phyloP scores from a whole-genome alignment of 2,329 filamentous ascomycete species.

The Chrysosphaeria jannelii region DNA sequence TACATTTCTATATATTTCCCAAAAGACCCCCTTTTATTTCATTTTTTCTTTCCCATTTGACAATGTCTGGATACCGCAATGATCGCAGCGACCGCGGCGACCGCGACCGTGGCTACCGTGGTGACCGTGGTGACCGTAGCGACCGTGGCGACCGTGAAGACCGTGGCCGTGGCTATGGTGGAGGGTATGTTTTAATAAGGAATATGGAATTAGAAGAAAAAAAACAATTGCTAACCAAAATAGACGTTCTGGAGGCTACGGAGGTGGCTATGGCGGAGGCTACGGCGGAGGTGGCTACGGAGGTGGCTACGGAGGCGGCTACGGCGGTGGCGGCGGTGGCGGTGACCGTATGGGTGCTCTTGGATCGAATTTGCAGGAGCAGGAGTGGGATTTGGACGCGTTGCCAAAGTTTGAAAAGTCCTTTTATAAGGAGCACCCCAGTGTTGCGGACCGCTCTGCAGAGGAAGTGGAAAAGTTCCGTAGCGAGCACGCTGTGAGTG shows the following conservation, averaged over 20 bases:
- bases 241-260: slow-evolving; percentile 8
- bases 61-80: slow-evolving; percentile 14
- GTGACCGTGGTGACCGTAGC: slow-evolving; percentile 8
- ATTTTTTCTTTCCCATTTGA: too few relatives aligned
- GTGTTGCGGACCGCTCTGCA: slow-evolving; percentile 41
- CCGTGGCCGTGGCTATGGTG: slow-evolving; percentile 6
- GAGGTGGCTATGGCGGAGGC: slow-evolving; percentile 7
- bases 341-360: slow-evolving; percentile 90
- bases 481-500: slow-evolving; percentile 53
- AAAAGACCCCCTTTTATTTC: too few relatives aligned
- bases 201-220: too few relatives aligned
- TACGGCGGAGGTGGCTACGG: slow-evolving; percentile 11
- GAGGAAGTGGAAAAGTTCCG: slow-evolving; percentile 75
- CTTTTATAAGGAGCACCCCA: slow-evolving; percentile 88
- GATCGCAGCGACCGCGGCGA: slow-evolving; percentile 11
- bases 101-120: slow-evolving; percentile 13
- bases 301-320: slow-evolving; percentile 10
- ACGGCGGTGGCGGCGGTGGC: slow-evolving; percentile 34
- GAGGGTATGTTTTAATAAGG: slow-evolving; percentile 7
- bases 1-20: too few relatives aligned
- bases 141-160: slow-evolving; percentile 13
- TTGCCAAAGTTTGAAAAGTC: slow-evolving; percentile 97
- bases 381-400: slow-evolving; percentile 51
- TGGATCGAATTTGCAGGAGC: slow-evolving; percentile 61
- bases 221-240: background rate